Percentiles rank a stretch among this genome's conserved stretches.
phyloP scores from a whole-genome alignment of 176 grass and related monocot species.

The Phoenix roebelenii region DNA sequence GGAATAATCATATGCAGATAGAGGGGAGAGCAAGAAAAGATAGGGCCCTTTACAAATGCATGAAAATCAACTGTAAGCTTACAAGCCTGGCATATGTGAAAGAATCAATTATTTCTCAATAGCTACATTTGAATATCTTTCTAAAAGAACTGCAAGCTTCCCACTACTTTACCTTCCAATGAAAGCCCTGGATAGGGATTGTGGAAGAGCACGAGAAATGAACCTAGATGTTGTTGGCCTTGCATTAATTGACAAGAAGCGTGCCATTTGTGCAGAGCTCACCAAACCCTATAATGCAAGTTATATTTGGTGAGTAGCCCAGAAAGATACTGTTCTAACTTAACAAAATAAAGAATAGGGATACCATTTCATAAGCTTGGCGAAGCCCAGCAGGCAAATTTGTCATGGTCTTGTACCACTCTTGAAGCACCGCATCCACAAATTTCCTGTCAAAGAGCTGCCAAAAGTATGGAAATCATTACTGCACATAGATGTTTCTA shows the following conservation, averaged over 20 bases:
- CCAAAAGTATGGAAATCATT: not conserved
- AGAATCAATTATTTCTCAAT: not conserved
- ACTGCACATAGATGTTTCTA: too few relatives aligned
- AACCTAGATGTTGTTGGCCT: conserved; percentile 68
- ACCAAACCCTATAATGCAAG: conserved; percentile 62
- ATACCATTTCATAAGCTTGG: conserved; percentile 96
- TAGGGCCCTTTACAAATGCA: too few relatives aligned
- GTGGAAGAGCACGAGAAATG: conserved; percentile 74
- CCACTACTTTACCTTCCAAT: conserved; percentile 68
- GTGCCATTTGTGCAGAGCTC: conserved; percentile 87
- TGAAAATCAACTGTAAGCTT: too few relatives aligned
- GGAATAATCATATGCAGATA: too few relatives aligned
- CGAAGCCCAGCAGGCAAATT: conserved; percentile 79
- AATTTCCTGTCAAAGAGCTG: conserved; percentile 93
- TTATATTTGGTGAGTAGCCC: conserved; percentile 17
- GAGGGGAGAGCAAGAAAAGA: too few relatives aligned
- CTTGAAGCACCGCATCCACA: conserved; percentile 89
- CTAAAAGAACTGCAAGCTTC: not conserved
- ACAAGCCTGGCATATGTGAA: too few relatives aligned
- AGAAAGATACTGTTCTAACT: too few relatives aligned
- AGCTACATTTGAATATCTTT: not conserved
- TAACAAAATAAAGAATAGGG: not conserved
- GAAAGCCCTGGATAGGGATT: conserved; percentile 75
- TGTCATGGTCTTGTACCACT: conserved; percentile 85
- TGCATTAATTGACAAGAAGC: conserved; percentile 72